These are phyloP conservation scores for Citrus australasica DNA, from an alignment of 345 rosid species.

Conservation along the genomic window DNA sequence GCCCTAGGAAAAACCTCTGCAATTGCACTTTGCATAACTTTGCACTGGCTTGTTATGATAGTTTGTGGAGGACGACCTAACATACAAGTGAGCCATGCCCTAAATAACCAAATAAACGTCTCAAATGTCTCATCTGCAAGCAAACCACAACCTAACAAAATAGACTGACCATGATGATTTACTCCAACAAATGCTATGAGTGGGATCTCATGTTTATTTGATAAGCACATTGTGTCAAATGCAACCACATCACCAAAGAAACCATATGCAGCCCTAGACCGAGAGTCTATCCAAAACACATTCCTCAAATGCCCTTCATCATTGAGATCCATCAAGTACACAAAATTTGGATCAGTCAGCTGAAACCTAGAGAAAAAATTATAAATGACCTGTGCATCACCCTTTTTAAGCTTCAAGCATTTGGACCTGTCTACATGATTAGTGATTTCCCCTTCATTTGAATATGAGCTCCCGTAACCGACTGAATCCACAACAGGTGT, in stretches of 20 bases:
- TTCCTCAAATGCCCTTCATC: constrained; percentile 67
- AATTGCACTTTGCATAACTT: constrained; percentile 57
- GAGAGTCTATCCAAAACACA: constrained; percentile 80
- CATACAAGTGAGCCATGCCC: constrained; percentile 84
- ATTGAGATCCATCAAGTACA: constrained; percentile 76
- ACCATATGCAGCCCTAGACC: constrained; percentile 77
- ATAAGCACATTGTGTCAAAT: constrained; percentile 60
- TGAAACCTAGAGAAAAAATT: constrained; percentile 62
- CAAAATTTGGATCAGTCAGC: constrained; percentile 68
- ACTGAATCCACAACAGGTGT: constrained; percentile 41
- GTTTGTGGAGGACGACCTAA: constrained; percentile 70
- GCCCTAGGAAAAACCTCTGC: constrained; percentile 80
- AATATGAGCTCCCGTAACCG: constrained; percentile 39
- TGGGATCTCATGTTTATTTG: constrained; percentile 57
- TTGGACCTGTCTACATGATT: constrained; percentile 26
- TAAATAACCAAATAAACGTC: constrained; percentile 73
- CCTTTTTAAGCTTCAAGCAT: constrained; percentile 56
- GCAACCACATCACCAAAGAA: constrained; percentile 67
- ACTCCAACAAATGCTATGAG: constrained; percentile 64
- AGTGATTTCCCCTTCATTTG: constrained; percentile 38
- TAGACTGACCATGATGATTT: constrained; percentile 70
- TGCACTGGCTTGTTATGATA: constrained; percentile 64
- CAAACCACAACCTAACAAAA: constrained; percentile 66
- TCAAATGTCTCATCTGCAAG: constrained; percentile 60
- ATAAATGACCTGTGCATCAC: constrained; percentile 49